Evolutionary conservation across 257 asterid species (phyloP).

Genomic region (Fraxinus americana): DNA sequence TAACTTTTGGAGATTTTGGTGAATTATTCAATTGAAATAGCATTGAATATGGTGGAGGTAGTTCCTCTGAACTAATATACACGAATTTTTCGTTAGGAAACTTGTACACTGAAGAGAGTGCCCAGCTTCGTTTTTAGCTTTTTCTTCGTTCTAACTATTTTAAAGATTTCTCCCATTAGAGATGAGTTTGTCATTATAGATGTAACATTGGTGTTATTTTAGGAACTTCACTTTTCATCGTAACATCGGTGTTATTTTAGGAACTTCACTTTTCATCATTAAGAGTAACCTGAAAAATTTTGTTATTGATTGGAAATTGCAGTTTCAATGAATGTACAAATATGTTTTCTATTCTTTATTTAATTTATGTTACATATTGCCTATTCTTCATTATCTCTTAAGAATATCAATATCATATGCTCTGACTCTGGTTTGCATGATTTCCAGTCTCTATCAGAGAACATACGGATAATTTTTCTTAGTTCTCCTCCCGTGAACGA

Average conservation of each 20-base stretch:
- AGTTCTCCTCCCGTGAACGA: constrained; percentile 75
- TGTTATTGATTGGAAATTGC: neutral
- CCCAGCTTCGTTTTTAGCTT: neutral
- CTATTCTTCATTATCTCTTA: constrained; percentile 7
- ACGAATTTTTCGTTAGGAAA: neutral
- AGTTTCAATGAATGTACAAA: neutral
- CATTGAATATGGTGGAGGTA: neutral
- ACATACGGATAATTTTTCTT: constrained; percentile 67
- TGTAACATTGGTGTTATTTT: neutral
- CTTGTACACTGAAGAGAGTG: neutral
- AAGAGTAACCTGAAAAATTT: neutral
- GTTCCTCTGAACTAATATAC: neutral
- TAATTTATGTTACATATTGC: neutral
- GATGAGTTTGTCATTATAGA: neutral
- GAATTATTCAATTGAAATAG: neutral
- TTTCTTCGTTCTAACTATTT: neutral
- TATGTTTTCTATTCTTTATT: neutral
- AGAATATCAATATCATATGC: neutral
- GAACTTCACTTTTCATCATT: neutral
- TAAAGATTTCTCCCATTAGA: too few relatives aligned
- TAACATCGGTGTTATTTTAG: too few relatives aligned
- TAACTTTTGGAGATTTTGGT: neutral
- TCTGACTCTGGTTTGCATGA: constrained; percentile 5
- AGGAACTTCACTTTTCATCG: too few relatives aligned
- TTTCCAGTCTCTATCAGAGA: constrained; percentile 68